Evolutionary conservation across 2,329 filamentous ascomycete species (phyloP), one percentile per base, ranked within the genome.

Genomic region (Xylariaceae sp.): DNA sequence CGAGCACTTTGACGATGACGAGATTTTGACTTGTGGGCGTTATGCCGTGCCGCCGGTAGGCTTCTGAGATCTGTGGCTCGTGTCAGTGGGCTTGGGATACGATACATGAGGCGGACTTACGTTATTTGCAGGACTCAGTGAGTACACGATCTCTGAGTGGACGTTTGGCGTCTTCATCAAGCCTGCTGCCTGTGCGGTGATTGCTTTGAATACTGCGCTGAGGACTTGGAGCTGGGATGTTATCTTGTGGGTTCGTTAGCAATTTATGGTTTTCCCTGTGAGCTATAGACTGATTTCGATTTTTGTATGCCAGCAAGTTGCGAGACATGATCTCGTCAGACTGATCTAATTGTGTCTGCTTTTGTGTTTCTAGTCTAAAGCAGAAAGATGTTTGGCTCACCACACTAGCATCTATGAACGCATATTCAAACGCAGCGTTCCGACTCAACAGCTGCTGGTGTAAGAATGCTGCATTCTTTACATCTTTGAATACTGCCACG

Each of bases 381-480:
- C 42, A 3, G 43, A 39, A 39, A 27, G 5, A 53, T 68, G 75
- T 49, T 73, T 89, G 82, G 55, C 77, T 53, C 76, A 91, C 86
- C 67, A 88, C 81, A 41, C 81, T 83, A 17, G 90, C 90, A 71
- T 99, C 92, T 42, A 99, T 80, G 58, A 99, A 87, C 32, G 91
- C 90, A 75, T 97, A 97, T 69, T 97, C 90, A 61, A 91, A 97
- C 9, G 86, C 85, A 11, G 81, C 64, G 65, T 97, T 96, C 45
- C 89, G 87, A 6, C 82, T 79, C n/a, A 97, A 76, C 5, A 99
- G 81, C 71, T 96, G 91, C 59, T 85, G 76, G 45, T 90, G 86
- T 39, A 99, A 75, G 63, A 86, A 90, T 1, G 80, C 70, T 11
- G 90, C 80, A 67, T 99, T 99, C 54, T 79, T 67, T 49, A 97